These are phyloP conservation scores for Alliaria petiolata DNA, from an alignment of 345 rosid genomes.

Conservation along the genomic window DNA sequence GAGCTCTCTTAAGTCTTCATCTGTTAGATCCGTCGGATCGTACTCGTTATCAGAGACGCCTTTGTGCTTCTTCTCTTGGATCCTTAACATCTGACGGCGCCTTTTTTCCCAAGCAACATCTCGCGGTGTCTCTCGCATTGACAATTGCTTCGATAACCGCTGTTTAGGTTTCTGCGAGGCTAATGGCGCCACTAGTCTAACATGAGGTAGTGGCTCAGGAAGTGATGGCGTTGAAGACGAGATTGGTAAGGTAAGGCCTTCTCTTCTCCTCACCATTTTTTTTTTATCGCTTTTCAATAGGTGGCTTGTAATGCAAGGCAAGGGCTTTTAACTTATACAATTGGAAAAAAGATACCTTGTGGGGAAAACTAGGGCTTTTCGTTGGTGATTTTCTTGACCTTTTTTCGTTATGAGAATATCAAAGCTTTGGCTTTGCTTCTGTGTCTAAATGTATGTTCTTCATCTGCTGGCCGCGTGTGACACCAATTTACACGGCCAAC, in stretches of 20 bases:
- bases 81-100: slow-evolving; percentile 59
- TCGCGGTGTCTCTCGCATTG: slow-evolving; percentile 75
- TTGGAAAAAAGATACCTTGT: neutral
- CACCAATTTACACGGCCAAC: slow-evolving; percentile 42
- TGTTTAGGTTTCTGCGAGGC: slow-evolving; percentile 39
- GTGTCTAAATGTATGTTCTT: slow-evolving; percentile 30
- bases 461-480: slow-evolving; percentile 40
- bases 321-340: neutral
- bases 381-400: neutral
- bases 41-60: slow-evolving; percentile 41
- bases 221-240: slow-evolving; percentile 33
- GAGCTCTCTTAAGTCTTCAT: slow-evolving; percentile 80
- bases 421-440: slow-evolving; percentile 22
- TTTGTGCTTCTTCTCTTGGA: slow-evolving; percentile 41
- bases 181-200: slow-evolving; percentile 40
- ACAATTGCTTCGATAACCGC: slow-evolving; percentile 67
- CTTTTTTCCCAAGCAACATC: slow-evolving; percentile 89
- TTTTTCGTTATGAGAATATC: neutral
- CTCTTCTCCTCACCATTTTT: slow-evolving; percentile 35
- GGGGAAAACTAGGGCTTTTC: neutral
- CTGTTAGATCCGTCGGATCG: slow-evolving; percentile 59
- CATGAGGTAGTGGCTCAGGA: slow-evolving; percentile 29
- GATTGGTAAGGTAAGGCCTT: slow-evolving; percentile 22
- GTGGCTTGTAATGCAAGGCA: neutral
- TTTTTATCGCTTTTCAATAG: neutral